A percentile compares a stretch with the other conserved stretches of the same genome.
Evolutionary conservation across 1,284 basidiomycete species (phyloP).

Genomic region (Ustilago tritici): DNA sequence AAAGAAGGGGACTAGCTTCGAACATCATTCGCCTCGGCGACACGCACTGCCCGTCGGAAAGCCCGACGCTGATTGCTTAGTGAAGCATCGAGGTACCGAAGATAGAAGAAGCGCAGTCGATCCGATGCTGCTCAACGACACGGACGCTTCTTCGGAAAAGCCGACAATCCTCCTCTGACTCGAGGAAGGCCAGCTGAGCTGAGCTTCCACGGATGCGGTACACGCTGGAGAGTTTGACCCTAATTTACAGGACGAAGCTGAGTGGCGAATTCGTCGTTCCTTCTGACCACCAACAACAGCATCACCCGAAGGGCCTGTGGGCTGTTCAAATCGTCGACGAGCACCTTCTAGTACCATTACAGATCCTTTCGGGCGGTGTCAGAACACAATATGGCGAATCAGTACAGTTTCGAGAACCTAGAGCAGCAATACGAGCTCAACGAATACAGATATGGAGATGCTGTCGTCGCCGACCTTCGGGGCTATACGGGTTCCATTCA

Average conservation of each 20-base stretch:
- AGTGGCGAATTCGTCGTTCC: neutral
- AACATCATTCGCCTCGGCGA: neutral
- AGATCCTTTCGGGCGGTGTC: neutral
- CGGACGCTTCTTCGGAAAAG: neutral
- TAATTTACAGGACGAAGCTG: neutral
- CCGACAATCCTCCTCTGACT: neutral
- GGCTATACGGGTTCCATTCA: neutral
- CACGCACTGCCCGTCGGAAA: neutral
- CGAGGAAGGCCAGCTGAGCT: neutral
- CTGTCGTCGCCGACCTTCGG: neutral
- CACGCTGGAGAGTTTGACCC: neutral
- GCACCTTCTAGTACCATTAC: neutral
- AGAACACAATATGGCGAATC: neutral
- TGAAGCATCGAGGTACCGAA: neutral
- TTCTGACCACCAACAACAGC: neutral
- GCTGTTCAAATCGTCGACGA: neutral
- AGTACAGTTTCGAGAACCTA: neutral
- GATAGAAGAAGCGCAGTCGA: neutral
- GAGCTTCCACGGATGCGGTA: neutral
- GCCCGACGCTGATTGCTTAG: neutral
- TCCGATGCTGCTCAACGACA: neutral
- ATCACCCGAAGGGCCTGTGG: neutral
- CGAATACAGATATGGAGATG: neutral
- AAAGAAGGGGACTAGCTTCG: neutral
- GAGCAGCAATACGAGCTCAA: conserved; percentile 2